These are phyloP conservation scores for Salix brachista DNA, from an alignment of 345 rosid genomes.

Conservation along the genomic window DNA sequence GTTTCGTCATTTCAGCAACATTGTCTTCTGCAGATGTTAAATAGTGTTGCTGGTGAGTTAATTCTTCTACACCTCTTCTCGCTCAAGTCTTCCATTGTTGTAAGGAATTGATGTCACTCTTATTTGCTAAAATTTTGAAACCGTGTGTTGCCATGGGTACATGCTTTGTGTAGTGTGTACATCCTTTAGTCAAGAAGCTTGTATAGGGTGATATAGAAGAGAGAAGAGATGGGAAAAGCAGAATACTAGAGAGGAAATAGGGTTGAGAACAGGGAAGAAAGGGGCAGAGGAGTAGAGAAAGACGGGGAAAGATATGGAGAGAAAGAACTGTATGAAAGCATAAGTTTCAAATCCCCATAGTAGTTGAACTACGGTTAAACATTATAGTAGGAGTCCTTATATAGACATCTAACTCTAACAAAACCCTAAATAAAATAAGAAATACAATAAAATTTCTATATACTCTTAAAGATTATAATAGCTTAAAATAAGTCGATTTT, in stretches of 20 bases:
- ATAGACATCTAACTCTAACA: neutral
- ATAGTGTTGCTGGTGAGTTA: constrained; percentile 87
- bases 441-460: neutral
- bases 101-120: neutral
- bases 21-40: constrained; percentile 96
- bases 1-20: constrained; percentile 89
- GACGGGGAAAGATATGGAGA: neutral
- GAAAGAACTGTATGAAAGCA: neutral
- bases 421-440: neutral
- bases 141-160: neutral
- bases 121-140: neutral
- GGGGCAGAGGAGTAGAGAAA: neutral
- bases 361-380: neutral
- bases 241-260: neutral
- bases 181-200: neutral
- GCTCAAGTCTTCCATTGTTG: neutral
- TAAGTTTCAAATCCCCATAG: neutral
- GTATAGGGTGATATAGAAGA: neutral
- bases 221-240: neutral
- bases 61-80: constrained; percentile 1
- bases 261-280: neutral
- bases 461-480: neutral
- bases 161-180: neutral
- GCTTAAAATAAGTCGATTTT: neutral
- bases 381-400: neutral